These are phyloP conservation scores for Boechera stricta DNA, from an alignment of 345 rosid species.

Conservation along the genomic window DNA sequence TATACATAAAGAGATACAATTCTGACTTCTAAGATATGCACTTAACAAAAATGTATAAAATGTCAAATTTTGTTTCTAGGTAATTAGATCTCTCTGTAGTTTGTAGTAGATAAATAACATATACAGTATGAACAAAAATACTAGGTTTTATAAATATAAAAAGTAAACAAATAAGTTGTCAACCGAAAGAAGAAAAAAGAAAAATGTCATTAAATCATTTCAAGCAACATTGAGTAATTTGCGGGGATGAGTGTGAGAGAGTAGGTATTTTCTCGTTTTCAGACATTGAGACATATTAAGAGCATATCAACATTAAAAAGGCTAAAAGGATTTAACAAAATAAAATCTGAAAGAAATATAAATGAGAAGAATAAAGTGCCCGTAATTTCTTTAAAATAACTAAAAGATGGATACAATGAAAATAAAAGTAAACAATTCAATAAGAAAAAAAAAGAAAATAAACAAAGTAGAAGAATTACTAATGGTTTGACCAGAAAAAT, in stretches of 20 bases:
- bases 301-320: slow-evolving; percentile 17
- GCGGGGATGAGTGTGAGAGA: slow-evolving; percentile 23
- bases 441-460: neutral
- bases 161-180: slow-evolving; percentile 14
- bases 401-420: neutral
- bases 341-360: slow-evolving; percentile 23
- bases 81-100: neutral
- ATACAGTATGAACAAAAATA: slow-evolving; percentile 3
- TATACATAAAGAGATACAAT: neutral
- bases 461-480: neutral
- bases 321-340: slow-evolving; percentile 13
- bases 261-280: slow-evolving; percentile 43
- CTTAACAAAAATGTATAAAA: neutral
- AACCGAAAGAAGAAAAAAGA: neutral
- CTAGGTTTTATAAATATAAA: neutral
- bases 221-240: slow-evolving; percentile 38
- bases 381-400: neutral
- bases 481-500: slow-evolving; percentile 2
- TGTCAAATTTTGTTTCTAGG: neutral
- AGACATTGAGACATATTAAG: slow-evolving; percentile 27
- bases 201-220: neutral
- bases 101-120: neutral
- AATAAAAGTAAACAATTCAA: neutral
- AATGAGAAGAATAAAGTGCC: slow-evolving; percentile 27
- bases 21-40: slow-evolving; percentile 5